Conservation (phyloP, 202 grass and related monocot genomes). For the Zizania palustris region DNA sequence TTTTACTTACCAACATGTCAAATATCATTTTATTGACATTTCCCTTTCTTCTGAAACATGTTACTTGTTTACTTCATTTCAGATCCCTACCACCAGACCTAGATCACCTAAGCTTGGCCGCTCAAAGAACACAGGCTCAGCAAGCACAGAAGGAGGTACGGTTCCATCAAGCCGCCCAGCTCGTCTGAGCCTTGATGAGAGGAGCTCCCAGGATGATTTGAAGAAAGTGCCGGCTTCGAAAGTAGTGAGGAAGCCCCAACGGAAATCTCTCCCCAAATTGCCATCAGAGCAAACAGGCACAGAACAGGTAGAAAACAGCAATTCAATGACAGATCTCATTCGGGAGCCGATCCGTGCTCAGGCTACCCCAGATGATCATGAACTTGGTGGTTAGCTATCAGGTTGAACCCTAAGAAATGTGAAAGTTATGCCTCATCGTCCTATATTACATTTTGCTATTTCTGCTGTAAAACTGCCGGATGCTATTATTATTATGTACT, state of each 20-base stretch:
- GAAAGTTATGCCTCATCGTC: slow-evolving; percentile 2
- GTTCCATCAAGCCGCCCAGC: slow-evolving; percentile 37
- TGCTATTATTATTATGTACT: slow-evolving; percentile 45
- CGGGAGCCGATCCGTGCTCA: slow-evolving; percentile 47
- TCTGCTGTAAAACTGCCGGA: slow-evolving; percentile 42
- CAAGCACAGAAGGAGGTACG: slow-evolving; percentile 21
- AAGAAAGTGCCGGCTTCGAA: slow-evolving; percentile 41
- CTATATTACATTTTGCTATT: slow-evolving; percentile 42
- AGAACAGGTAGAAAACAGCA: slow-evolving; percentile 41
- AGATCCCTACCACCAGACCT: slow-evolving; percentile 66
- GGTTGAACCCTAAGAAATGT: neutral
- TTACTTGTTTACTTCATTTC: slow-evolving; percentile 29
- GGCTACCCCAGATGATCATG: slow-evolving; percentile 40
- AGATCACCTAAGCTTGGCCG: slow-evolving; percentile 69
- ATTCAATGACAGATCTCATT: neutral
- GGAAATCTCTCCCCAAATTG: slow-evolving; percentile 60
- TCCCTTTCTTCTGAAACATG: slow-evolving; percentile 19
- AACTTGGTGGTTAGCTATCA: slow-evolving; percentile 20
- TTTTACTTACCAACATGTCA: slow-evolving; percentile 2
- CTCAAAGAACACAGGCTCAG: slow-evolving; percentile 51
- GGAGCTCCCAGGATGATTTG: slow-evolving; percentile 31
- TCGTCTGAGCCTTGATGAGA: slow-evolving; percentile 57
- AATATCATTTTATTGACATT: neutral
- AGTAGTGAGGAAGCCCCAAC: slow-evolving; percentile 48
- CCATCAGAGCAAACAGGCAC: slow-evolving; percentile 51